A percentile compares a stretch with the other conserved stretches of the same genome.
Evolutionary conservation across 1,139 yeast genomes (phyloP).

Genomic region (Eremothecium gossypii): DNA sequence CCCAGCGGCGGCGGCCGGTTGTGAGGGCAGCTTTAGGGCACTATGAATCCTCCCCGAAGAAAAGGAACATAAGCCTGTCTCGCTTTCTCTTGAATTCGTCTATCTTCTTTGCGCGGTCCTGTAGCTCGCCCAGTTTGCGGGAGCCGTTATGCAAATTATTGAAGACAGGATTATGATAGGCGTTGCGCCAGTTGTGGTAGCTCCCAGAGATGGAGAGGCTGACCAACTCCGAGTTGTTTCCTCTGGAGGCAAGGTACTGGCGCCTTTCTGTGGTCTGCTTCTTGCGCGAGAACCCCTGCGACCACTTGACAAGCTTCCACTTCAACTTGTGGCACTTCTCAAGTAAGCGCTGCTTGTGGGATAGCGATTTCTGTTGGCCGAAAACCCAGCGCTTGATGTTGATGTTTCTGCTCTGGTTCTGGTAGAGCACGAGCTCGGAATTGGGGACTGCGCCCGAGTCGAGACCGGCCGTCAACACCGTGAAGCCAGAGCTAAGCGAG

Average conservation of each 20-base stretch:
- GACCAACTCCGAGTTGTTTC: conserved; percentile 1
- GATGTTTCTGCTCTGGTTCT: background rate
- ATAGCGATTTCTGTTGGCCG: conserved; percentile 1
- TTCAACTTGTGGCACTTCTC: conserved; percentile 7
- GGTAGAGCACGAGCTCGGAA: background rate
- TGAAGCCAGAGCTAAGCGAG: conserved; percentile 1
- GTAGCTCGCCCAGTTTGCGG: background rate
- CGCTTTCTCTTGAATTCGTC: conserved; percentile 7
- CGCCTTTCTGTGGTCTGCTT: background rate
- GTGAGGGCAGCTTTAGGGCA: too few relatives aligned
- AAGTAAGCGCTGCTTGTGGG: conserved; percentile 5
- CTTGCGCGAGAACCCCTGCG: conserved; percentile 1
- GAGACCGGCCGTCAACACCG: conserved; percentile 1
- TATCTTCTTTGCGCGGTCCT: conserved; percentile 1
- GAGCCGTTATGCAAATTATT: background rate
- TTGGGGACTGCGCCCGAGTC: background rate
- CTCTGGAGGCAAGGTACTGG: background rate
- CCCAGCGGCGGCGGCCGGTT: too few relatives aligned
- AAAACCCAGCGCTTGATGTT: conserved; percentile 1
- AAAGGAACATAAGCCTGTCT: conserved; percentile 11
- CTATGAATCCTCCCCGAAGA: conserved; percentile 11
- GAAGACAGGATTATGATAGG: background rate
- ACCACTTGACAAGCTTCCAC: conserved; percentile 5
- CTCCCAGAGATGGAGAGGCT: background rate
- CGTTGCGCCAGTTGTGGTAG: conserved; percentile 1